Evolutionary conservation across 208 protist species (phyloP), one percentile per base, ranked within the genome.

Genomic region (Borovskyia barvae): DNA sequence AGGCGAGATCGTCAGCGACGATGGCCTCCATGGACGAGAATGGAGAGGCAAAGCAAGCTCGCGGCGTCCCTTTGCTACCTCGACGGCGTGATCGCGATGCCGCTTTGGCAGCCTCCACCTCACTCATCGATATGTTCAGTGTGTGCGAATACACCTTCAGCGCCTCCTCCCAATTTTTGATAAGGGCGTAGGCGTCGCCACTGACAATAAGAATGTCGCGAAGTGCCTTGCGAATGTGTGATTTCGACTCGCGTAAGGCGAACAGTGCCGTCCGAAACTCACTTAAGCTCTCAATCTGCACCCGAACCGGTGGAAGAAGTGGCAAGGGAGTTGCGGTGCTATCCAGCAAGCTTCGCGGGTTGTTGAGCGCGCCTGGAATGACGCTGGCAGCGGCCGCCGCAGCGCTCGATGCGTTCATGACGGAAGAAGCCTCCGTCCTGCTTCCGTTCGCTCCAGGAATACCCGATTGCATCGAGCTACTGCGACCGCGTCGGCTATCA

Each of bases 111-210:
- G 57, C 64, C 24, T 84, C 69, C 39, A 81, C 67, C 43, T 85
- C 78, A 24, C 40, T 68, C 73, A 79, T 69, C 30, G 75, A 87
- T 40, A 82, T 73, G 40, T 80, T 68, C 29, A 95, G 80, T 24
- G 85, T 80, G 47, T 79, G 72, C 39, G 79, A 88, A 66, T 89
- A 95, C 37, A 78, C 79, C 69, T 87, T 70, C 26, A 95, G 61
- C 4, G 88, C 88, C 29, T 88, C 83, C 50, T 92, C 85, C 75
- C 77, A 89, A 29, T 70, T 80, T 46, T 75, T 61, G 25, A 90
- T 64, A 25, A 78, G 59, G 22, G 62, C 73, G 29, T 79, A 59
- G 1, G 88, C 76, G 64, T 95, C 85, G 22, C 88, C 88, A 41
- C 63, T 72, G 45, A 80, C 79, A 39, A 92, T 87, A 25, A 62